Conservation (phyloP, 495 filamentous ascomycete genomes). For the Xylaria longipes region DNA sequence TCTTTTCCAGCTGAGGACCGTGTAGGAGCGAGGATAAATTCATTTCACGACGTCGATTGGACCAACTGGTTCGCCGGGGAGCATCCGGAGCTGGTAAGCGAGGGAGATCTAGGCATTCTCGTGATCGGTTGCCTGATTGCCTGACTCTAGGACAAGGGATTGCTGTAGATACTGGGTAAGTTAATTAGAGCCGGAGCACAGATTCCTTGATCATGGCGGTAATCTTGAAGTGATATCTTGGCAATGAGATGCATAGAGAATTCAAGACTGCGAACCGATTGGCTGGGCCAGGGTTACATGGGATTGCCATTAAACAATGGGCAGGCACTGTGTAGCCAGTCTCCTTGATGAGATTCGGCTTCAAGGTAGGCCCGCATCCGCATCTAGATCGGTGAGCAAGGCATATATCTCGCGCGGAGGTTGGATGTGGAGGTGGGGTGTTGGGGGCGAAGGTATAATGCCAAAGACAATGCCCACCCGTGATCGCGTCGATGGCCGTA, state of each 20-base stretch:
- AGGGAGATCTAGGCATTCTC: background rate
- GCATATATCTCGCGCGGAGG: background rate
- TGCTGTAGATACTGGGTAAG: background rate
- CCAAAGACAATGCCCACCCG: background rate
- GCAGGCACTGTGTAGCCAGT: background rate
- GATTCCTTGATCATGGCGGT: background rate
- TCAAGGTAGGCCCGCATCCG: background rate
- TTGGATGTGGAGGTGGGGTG: background rate
- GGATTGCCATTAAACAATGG: background rate
- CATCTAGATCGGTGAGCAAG: background rate
- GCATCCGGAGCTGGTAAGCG: background rate
- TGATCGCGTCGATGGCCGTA: background rate
- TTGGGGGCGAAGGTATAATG: background rate
- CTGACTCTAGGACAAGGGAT: background rate
- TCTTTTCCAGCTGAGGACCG: background rate
- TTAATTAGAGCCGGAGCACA: too few relatives aligned
- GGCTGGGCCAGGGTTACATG: background rate
- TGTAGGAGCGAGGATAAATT: background rate
- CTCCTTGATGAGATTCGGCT: background rate
- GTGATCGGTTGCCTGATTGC: constrained; percentile 2
- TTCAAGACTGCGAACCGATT: background rate
- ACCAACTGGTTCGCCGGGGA: background rate
- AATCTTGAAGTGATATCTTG: background rate
- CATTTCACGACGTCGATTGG: background rate
- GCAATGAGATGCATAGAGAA: background rate